These are phyloP conservation scores for Rutstroemia sydowiana DNA, from an alignment of 2,329 filamentous ascomycete genomes.

Conservation along the genomic window DNA sequence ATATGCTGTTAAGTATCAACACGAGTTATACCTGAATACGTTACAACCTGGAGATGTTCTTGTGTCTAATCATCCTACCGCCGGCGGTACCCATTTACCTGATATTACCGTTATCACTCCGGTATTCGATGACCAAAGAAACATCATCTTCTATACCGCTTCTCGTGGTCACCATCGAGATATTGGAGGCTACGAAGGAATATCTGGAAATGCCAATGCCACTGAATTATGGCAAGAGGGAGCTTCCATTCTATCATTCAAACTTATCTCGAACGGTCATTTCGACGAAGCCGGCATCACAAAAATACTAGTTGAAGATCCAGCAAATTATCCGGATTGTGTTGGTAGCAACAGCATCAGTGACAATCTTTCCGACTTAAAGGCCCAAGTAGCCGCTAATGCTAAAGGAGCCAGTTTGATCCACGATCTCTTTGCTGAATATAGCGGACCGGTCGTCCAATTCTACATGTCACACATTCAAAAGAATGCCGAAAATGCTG, in stretches of 20 bases:
- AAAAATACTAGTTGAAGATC: conserved; percentile 14
- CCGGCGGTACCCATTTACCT: conserved; percentile 70
- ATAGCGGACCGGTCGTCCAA: conserved; percentile 57
- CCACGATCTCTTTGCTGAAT: conserved; percentile 63
- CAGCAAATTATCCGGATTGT: conserved; percentile 46
- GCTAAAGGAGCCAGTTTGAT: conserved; percentile 75
- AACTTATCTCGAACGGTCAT: conserved; percentile 52
- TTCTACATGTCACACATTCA: conserved; percentile 79
- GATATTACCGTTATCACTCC: conserved; percentile 79
- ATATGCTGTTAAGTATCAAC: conserved; percentile 56
- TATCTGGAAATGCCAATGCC: conserved; percentile 73
- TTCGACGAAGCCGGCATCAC: conserved; percentile 59
- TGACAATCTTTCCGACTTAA: conserved; percentile 73
- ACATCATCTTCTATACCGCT: conserved; percentile 76
- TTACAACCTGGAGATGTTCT: conserved; percentile 71
- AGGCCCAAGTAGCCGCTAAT: conserved; percentile 79
- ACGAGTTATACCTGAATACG: conserved; percentile 68
- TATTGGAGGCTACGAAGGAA: conserved; percentile 74
- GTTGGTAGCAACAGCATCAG: conserved; percentile 67
- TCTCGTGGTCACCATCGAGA: conserved; percentile 69
- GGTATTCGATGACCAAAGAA: conserved; percentile 57
- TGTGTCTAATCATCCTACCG: conserved; percentile 58
- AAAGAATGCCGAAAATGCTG: conserved; percentile 65
- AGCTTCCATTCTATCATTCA: conserved; percentile 52
- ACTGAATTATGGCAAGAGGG: conserved; percentile 59